Conservation (phyloP, 345 rosid species). For the Eucalyptus marginata region DNA sequence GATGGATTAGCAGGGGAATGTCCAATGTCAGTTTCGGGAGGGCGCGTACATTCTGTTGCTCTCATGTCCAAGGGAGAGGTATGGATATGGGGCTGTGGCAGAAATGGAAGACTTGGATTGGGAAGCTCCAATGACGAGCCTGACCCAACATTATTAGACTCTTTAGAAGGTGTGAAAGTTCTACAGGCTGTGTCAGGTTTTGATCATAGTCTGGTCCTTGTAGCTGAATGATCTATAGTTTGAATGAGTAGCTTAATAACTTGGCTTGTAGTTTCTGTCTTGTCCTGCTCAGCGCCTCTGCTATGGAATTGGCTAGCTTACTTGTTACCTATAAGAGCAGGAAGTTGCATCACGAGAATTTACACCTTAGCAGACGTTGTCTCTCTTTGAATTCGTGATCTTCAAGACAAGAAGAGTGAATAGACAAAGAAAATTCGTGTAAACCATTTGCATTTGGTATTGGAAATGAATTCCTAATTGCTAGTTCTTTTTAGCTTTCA, state of each 20-base stretch:
- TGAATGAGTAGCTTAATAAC: neutral
- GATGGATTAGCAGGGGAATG: conserved; percentile 41
- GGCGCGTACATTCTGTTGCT: conserved; percentile 67
- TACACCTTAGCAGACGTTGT: neutral
- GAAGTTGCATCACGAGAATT: neutral
- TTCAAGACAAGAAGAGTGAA: neutral
- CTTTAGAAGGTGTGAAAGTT: conserved; percentile 36
- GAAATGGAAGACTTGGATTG: conserved; percentile 76
- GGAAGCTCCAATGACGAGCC: conserved; percentile 65
- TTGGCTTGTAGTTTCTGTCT: neutral
- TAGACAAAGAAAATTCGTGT: neutral
- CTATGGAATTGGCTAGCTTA: neutral
- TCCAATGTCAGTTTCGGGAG: conserved; percentile 44
- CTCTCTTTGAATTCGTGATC: neutral
- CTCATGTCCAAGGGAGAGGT: conserved; percentile 51
- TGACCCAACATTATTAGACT: conserved; percentile 52
- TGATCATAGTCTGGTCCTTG: conserved; percentile 65
- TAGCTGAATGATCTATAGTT: conserved; percentile 10
- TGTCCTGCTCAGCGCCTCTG: neutral
- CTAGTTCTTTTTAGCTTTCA: neutral
- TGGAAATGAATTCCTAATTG: neutral
- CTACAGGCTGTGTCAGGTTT: conserved; percentile 64
- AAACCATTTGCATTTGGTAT: neutral
- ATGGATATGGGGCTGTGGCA: conserved; percentile 90
- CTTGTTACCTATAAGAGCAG: neutral